A percentile compares a stretch with the other conserved stretches of the same genome.
phyloP scores from a whole-genome alignment of 2,329 filamentous ascomycete genomes.

The Hawksworthiomyces lignivorus region DNA sequence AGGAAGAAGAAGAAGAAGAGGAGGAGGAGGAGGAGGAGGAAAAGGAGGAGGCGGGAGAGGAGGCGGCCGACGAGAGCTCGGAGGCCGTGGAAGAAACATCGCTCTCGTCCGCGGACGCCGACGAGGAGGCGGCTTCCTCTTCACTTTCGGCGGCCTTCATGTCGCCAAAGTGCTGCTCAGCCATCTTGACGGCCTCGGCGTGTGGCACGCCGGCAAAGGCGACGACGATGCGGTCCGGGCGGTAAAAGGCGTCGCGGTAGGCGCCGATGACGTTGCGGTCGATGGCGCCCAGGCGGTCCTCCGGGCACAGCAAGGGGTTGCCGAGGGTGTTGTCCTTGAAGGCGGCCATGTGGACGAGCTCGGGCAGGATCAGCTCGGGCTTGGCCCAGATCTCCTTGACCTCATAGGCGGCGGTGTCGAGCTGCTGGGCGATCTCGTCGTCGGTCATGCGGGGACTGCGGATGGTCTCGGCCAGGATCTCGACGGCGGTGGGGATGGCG shows the following conservation, averaged over 20 bases:
- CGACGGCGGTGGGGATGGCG: constrained; percentile 74
- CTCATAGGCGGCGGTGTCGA: constrained; percentile 90
- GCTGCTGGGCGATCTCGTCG: constrained; percentile 76
- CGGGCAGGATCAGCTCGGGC: constrained; percentile 89
- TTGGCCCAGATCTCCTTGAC: constrained; percentile 97
- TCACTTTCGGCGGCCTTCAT: constrained; percentile 53
- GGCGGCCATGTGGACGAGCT: constrained; percentile 89
- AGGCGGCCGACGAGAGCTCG: constrained; percentile 23
- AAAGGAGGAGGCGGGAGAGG: constrained; percentile 19
- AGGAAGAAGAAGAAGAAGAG: constrained; percentile 21
- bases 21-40: constrained; percentile 26
- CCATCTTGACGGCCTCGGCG: constrained; percentile 65
- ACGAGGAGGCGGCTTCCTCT: constrained; percentile 9
- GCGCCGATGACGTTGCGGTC: constrained; percentile 63
- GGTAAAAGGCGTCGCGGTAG: constrained; percentile 79
- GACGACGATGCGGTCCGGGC: constrained; percentile 84
- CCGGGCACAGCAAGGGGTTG: constrained; percentile 84
- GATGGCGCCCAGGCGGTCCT: constrained; percentile 71
- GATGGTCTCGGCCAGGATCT: constrained; percentile 86
- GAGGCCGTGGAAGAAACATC: constrained; percentile 25
- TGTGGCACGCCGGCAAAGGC: constrained; percentile 92
- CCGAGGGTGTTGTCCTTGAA: constrained; percentile 95
- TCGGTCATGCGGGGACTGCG: constrained; percentile 78
- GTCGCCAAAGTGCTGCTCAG: constrained; percentile 83
- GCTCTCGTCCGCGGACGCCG: constrained; percentile 22